Evolutionary conservation across 805 yeast species (phyloP).

Genomic region (Pichia paraexigua): DNA sequence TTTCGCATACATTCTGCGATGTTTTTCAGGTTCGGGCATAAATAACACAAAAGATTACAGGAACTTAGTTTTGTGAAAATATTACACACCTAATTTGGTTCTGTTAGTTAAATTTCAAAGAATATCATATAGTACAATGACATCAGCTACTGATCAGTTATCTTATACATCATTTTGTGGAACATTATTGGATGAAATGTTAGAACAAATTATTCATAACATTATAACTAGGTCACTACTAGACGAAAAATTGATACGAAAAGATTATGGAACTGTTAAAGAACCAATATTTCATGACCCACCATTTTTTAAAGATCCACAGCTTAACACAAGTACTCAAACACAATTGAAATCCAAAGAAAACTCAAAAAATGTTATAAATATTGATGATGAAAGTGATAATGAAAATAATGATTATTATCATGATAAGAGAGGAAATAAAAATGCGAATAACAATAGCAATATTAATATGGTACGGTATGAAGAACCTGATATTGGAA

Average conservation of each 20-base stretch:
- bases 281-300: constrained; percentile 21
- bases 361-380: not conserved
- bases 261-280: constrained; percentile 24
- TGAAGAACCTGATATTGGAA: constrained; percentile 23
- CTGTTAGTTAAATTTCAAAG: not conserved
- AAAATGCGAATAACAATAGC: not conserved
- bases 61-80: no score
- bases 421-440: not conserved
- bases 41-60: not conserved
- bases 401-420: not conserved
- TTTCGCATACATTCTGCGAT: not conserved
- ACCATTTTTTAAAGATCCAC: not conserved
- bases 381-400: not conserved
- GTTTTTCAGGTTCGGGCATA: not conserved
- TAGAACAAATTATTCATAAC: constrained; percentile 28
- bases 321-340: not conserved
- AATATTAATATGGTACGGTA: constrained; percentile 1
- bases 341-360: not conserved
- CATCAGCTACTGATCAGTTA: constrained; percentile 13
- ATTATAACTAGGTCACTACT: constrained; percentile 24
- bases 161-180: constrained; percentile 26
- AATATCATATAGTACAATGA: not conserved
- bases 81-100: not conserved
- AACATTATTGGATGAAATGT: constrained; percentile 27
- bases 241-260: constrained; percentile 25